phyloP scores from a whole-genome alignment of 441 rosid species.

The Gossypium davidsonii region DNA sequence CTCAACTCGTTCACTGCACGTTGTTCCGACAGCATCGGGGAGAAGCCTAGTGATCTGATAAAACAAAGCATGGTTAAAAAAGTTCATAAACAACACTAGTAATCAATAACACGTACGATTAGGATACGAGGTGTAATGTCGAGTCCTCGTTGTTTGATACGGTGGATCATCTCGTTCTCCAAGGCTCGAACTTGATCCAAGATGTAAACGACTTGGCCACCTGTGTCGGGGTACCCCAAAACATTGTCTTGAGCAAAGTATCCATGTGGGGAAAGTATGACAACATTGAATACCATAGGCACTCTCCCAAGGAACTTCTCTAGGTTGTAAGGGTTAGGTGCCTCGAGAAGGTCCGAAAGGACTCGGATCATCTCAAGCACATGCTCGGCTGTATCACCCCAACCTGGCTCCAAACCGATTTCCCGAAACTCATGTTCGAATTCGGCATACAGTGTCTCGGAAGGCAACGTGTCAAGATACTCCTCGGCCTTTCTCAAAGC shows the following conservation, averaged over 20 bases:
- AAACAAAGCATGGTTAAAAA: background rate
- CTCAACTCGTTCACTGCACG: constrained; percentile 91
- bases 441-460: constrained; percentile 41
- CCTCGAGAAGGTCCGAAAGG: constrained; percentile 70
- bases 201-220: constrained; percentile 97
- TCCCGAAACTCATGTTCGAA: constrained; percentile 58
- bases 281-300: constrained; percentile 83
- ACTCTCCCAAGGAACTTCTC: constrained; percentile 70
- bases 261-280: constrained; percentile 75
- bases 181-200: constrained; percentile 96
- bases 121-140: constrained; percentile 85
- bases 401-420: constrained; percentile 70
- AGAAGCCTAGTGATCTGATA: constrained; percentile 75
- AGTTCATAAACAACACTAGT: background rate
- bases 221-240: constrained; percentile 95
- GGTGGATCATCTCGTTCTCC: constrained; percentile 80
- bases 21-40: constrained; percentile 93
- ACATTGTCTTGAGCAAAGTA: constrained; percentile 85
- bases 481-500: constrained; percentile 80
- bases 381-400: constrained; percentile 68
- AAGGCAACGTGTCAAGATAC: constrained; percentile 37
- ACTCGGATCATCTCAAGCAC: constrained; percentile 65
- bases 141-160: constrained; percentile 87
- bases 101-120: constrained; percentile 45
- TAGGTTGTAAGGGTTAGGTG: constrained; percentile 76